phyloP scores from a whole-genome alignment of 2,329 filamentous ascomycete species.

The Nothophaeocryptopus gaeumannii region DNA sequence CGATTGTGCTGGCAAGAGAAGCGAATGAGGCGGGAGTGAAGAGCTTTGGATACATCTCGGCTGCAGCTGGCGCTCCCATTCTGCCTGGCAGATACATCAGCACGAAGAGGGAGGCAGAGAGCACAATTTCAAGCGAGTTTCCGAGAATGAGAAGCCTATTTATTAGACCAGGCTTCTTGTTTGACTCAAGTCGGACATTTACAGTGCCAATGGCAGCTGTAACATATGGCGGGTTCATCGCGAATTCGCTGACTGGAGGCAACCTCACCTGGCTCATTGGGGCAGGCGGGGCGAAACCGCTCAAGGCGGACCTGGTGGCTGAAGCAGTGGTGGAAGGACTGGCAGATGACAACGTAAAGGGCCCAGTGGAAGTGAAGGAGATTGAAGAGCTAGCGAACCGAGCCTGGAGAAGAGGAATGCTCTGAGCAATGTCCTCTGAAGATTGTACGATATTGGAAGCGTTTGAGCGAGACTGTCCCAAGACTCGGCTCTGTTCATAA shows the following conservation, averaged over 20 bases:
- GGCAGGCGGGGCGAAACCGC: conserved; percentile 76
- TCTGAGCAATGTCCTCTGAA: conserved; percentile 49
- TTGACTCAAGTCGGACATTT: conserved; percentile 75
- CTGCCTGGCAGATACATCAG: conserved; percentile 81
- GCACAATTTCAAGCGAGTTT: conserved; percentile 68
- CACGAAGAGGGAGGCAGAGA: conserved; percentile 90
- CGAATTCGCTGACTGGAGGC: conserved; percentile 76
- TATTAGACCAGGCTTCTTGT: conserved; percentile 82
- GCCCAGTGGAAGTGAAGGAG: conserved; percentile 71
- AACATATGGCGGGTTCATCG: conserved; percentile 68
- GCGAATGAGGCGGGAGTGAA: conserved; percentile 62
- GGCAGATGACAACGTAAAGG: conserved; percentile 67
- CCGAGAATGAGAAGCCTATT: conserved; percentile 76
- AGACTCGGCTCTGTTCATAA: no score
- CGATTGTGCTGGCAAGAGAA: conserved; percentile 77
- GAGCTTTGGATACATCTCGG: conserved; percentile 84
- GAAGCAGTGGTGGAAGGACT: conserved; percentile 88
- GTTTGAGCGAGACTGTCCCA: conserved; percentile 15
- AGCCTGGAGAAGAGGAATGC: conserved; percentile 87
- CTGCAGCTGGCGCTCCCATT: conserved; percentile 78
- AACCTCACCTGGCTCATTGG: conserved; percentile 75
- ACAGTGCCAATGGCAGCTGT: conserved; percentile 82
- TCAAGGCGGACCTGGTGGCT: conserved; percentile 82
- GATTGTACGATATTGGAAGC: conserved; percentile 1
- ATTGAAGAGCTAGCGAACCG: conserved; percentile 79